phyloP scores from a whole-genome alignment of 129 eudicot species.

The Artemisia argyi region DNA sequence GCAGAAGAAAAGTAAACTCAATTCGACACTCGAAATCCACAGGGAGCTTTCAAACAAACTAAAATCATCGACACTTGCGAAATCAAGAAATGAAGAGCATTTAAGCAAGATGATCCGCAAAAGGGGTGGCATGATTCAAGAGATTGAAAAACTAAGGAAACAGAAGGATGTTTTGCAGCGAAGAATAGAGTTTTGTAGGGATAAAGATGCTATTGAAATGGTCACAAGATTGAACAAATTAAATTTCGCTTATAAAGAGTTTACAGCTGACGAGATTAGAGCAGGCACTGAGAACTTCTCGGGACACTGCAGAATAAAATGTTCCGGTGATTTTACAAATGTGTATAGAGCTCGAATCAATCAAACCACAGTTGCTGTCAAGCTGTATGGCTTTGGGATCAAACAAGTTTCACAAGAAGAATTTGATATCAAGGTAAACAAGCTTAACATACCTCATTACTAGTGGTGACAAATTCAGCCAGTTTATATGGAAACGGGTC shows the following conservation, averaged over 20 bases:
- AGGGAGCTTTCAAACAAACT: slow-evolving; percentile 64
- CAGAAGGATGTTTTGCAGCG: slow-evolving; percentile 66
- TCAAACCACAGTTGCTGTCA: slow-evolving; percentile 57
- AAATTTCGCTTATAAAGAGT: slow-evolving; percentile 50
- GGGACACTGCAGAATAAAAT: slow-evolving; percentile 42
- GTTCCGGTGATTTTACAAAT: slow-evolving; percentile 44
- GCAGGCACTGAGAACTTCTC: slow-evolving; percentile 70
- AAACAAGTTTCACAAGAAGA: slow-evolving; percentile 39
- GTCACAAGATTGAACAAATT: slow-evolving; percentile 34
- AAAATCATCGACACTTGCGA: slow-evolving; percentile 40
- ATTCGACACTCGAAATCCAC: slow-evolving; percentile 54
- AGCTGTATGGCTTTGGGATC: slow-evolving; percentile 28
- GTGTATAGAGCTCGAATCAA: slow-evolving; percentile 63
- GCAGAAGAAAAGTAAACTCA: slow-evolving; percentile 55
- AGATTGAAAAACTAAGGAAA: slow-evolving; percentile 64
- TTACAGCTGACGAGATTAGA: slow-evolving; percentile 56
- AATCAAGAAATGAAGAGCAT: slow-evolving; percentile 45
- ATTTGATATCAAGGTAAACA: slow-evolving; percentile 58
- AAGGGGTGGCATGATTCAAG: slow-evolving; percentile 54
- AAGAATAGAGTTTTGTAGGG: slow-evolving; percentile 75
- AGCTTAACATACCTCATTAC: neutral
- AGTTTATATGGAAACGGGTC: neutral
- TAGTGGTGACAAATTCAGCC: neutral
- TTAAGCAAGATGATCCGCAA: slow-evolving; percentile 45
- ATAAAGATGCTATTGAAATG: slow-evolving; percentile 66